These are phyloP conservation scores for Klebsormidium nitens DNA, from an alignment of 139 green algal species.

Conservation along the genomic window DNA sequence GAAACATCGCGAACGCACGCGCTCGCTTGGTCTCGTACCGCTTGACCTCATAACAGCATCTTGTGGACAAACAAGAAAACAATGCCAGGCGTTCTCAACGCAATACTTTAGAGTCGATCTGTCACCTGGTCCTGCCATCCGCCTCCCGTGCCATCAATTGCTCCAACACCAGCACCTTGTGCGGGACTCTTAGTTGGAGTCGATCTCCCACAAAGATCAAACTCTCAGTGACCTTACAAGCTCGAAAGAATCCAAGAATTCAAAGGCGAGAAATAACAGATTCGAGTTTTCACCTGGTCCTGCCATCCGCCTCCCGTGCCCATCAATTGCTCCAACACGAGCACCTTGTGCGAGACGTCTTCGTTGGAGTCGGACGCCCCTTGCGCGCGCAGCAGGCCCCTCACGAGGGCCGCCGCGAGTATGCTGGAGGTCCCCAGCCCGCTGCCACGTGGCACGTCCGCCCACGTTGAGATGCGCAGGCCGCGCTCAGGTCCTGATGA, in stretches of 20 bases:
- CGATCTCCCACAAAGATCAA: too few relatives aligned
- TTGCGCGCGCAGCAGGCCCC: slow-evolving; percentile 16
- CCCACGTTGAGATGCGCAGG: slow-evolving; percentile 26
- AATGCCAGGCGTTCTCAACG: too few relatives aligned
- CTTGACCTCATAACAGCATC: too few relatives aligned
- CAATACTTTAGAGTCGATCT: too few relatives aligned
- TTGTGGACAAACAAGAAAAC: too few relatives aligned
- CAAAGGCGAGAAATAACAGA: too few relatives aligned
- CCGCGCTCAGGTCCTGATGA: slow-evolving; percentile 8
- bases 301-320: slow-evolving; percentile 45
- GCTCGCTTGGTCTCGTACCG: too few relatives aligned
- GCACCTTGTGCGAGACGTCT: slow-evolving; percentile 29
- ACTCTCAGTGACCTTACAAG: too few relatives aligned
- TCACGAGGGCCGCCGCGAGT: slow-evolving; percentile 34
- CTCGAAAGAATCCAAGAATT: too few relatives aligned
- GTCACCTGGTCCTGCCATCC: slow-evolving; percentile 44
- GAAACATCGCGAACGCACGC: too few relatives aligned
- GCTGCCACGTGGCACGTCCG: slow-evolving; percentile 30
- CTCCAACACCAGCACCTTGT: slow-evolving; percentile 40
- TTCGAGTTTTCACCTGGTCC: slow-evolving; percentile 37
- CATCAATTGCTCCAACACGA: slow-evolving; percentile 42
- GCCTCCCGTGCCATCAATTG: slow-evolving; percentile 42
- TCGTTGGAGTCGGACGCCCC: not conserved
- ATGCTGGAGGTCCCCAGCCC: slow-evolving; percentile 40
- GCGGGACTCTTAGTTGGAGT: slow-evolving; percentile 16